Evolutionary conservation across 1,139 yeast species (phyloP).

Genomic region (Pneumocystis canis): DNA sequence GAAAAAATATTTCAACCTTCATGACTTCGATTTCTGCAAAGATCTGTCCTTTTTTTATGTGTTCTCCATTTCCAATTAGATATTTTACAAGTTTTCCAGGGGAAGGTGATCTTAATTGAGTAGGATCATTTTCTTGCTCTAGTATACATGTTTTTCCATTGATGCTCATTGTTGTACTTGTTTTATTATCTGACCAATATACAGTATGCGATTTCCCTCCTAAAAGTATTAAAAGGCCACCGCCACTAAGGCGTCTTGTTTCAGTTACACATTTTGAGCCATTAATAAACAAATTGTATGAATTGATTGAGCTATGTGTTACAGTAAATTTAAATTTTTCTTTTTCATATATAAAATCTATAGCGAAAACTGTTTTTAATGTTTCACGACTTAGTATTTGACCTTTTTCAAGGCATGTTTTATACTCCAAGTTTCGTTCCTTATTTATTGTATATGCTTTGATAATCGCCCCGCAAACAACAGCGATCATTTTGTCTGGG

Average conservation of each 20-base stretch:
- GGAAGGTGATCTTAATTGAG: conserved; percentile 94
- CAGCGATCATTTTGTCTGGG: conserved; percentile 82
- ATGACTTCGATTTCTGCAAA: conserved; percentile 97
- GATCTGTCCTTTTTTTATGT: conserved; percentile 78
- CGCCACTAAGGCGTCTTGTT: conserved; percentile 77
- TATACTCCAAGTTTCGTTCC: conserved; percentile 53
- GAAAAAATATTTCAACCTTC: conserved; percentile 59
- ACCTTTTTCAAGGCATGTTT: conserved; percentile 72
- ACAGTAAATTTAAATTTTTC: conserved; percentile 87
- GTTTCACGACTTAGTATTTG: conserved; percentile 77
- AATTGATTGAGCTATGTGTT: conserved; percentile 74
- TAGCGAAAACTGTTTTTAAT: conserved; percentile 74
- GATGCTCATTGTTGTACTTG: conserved; percentile 89
- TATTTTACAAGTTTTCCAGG: conserved; percentile 95
- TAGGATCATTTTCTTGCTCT: conserved; percentile 93
- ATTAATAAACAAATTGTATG: conserved; percentile 77
- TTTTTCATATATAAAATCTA: conserved; percentile 91
- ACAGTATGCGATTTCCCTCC: conserved; percentile 91
- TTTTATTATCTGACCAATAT: conserved; percentile 95
- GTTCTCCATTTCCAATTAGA: conserved; percentile 91
- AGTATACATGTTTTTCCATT: conserved; percentile 87
- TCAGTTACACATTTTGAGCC: conserved; percentile 85
- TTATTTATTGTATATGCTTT: conserved; percentile 76
- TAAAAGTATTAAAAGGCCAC: conserved; percentile 74
- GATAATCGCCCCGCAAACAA: conserved; percentile 92